These are phyloP conservation scores for Lasiodiplodia sp. DNA, from an alignment of 2,329 filamentous ascomycete genomes.

Conservation along the genomic window DNA sequence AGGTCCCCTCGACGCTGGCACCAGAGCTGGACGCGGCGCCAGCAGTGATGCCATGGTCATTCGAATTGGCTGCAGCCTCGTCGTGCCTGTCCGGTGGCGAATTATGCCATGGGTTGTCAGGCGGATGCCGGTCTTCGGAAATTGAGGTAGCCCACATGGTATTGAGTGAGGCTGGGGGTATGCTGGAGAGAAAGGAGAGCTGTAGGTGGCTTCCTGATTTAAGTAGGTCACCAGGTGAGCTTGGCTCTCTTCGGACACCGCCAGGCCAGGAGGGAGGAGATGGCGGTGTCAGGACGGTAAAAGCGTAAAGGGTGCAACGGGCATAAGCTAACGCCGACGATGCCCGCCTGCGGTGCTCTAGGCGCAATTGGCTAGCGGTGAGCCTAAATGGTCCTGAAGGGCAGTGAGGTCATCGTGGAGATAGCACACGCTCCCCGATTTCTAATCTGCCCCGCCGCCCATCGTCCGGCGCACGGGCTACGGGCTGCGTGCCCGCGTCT, in stretches of 20 bases:
- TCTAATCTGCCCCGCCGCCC: constrained; percentile 16
- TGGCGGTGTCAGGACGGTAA: neutral
- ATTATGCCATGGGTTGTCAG: constrained; percentile 47
- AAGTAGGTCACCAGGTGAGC: neutral
- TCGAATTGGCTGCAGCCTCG: constrained; percentile 32
- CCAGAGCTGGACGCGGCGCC: constrained; percentile 33
- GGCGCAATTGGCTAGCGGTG: neutral
- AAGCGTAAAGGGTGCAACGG: neutral
- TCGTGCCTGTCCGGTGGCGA: constrained; percentile 35
- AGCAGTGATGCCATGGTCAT: constrained; percentile 23
- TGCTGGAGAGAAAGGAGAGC: neutral
- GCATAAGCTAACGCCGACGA: constrained; percentile 23
- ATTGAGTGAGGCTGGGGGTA: neutral
- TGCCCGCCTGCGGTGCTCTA: neutral
- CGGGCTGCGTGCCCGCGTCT: neutral
- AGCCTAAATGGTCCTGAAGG: constrained; percentile 15
- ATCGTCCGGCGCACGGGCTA: constrained; percentile 10
- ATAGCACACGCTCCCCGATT: constrained; percentile 17
- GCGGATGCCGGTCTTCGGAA: constrained; percentile 31
- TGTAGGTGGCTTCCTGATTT: neutral
- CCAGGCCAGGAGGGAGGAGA: neutral
- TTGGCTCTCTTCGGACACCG: neutral
- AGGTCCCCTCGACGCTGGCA: constrained; percentile 59
- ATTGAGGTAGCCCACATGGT: constrained; percentile 37
- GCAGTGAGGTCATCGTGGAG: constrained; percentile 27